Percentiles rank a stretch among this genome's conserved stretches.
phyloP scores from a whole-genome alignment of 164 flowering plant species.

The Annona cherimola region DNA sequence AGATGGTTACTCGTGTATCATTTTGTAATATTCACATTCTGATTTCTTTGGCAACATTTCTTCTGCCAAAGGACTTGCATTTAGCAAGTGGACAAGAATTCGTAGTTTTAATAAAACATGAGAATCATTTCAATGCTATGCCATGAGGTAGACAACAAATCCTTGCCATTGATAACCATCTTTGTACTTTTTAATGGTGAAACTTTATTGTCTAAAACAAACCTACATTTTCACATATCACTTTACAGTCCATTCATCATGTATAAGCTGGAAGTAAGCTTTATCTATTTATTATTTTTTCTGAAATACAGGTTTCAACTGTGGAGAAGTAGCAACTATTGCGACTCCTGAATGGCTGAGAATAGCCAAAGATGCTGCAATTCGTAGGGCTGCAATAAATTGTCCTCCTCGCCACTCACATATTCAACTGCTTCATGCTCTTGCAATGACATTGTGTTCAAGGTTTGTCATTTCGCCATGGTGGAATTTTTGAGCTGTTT shows the following conservation, averaged over 20 bases:
- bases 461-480: conserved; percentile 39
- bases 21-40: too few species aligned
- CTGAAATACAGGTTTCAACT: conserved; percentile 62
- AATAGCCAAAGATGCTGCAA: conserved; percentile 91
- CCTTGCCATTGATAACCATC: too few species aligned
- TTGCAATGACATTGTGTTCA: conserved; percentile 62
- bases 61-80: not conserved
- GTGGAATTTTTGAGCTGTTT: not conserved
- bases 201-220: not conserved
- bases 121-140: not conserved
- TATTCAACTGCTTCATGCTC: conserved; percentile 86
- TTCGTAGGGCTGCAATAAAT: conserved; percentile 90
- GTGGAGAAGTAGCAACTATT: conserved; percentile 96
- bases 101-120: not conserved
- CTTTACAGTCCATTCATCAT: not conserved
- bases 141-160: too few species aligned
- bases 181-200: too few species aligned
- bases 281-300: not conserved
- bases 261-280: not conserved
- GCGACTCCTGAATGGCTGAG: conserved; percentile 98
- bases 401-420: conserved; percentile 97
- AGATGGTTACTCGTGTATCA: too few species aligned
- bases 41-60: too few species aligned
- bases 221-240: not conserved
- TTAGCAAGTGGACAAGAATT: not conserved